Evolutionary conservation across 176 grass and related monocot genomes (phyloP).

Genomic region (Neostapfia colusana): DNA sequence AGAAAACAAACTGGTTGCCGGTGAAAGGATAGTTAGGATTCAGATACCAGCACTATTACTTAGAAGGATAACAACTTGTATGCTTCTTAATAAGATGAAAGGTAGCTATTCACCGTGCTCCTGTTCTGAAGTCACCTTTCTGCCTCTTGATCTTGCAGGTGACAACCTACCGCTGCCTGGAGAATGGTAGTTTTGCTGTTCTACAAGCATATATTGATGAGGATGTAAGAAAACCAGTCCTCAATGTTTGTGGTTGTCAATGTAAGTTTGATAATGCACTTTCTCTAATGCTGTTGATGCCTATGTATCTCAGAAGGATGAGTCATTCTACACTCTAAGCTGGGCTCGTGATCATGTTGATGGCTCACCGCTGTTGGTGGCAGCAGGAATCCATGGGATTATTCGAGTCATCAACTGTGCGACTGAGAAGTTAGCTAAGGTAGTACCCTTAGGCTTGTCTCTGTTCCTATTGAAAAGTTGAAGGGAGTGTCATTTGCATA

Average conservation of each 20-base stretch:
- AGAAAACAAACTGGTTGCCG: neutral
- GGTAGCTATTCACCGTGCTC: neutral
- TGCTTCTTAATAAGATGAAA: neutral
- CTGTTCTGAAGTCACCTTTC: neutral
- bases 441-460: neutral
- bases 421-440: constrained; percentile 82
- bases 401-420: constrained; percentile 83
- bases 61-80: neutral
- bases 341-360: constrained; percentile 71
- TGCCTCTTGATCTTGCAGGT: constrained; percentile 48
- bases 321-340: constrained; percentile 91
- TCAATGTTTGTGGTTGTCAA: neutral
- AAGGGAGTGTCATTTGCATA: constrained; percentile 10
- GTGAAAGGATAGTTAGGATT: neutral
- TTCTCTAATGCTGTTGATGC: constrained; percentile 31
- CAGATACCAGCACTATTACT: neutral
- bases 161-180: constrained; percentile 77
- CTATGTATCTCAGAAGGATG: constrained; percentile 59
- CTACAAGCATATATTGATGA: constrained; percentile 82
- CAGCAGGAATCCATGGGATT: constrained; percentile 63
- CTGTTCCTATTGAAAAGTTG: constrained; percentile 1
- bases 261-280: constrained; percentile 1
- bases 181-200: constrained; percentile 64
- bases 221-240: constrained; percentile 64
- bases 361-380: constrained; percentile 71